Evolutionary conservation across 768 basidiomycete genomes (phyloP).

Genomic region (Mycena vitilis): DNA sequence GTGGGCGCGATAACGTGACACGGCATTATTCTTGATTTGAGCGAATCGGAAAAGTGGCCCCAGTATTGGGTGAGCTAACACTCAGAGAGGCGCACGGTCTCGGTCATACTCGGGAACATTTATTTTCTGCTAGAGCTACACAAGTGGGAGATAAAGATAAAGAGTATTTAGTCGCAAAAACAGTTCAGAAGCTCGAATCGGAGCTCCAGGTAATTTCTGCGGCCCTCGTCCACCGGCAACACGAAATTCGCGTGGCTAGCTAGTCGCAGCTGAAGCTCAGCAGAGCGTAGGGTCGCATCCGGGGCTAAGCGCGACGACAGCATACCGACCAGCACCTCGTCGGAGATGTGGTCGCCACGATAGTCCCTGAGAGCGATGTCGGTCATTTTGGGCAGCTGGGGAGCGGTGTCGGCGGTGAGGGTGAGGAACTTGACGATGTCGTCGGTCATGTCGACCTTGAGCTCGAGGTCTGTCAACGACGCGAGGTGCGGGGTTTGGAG

Average conservation of each 20-base stretch:
- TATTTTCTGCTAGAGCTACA: background rate
- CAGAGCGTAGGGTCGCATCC: background rate
- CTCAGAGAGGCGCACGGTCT: background rate
- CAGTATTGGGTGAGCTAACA: background rate
- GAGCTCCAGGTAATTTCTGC: constrained; percentile 10
- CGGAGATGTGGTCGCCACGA: constrained; percentile 28
- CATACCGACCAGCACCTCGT: constrained; percentile 15
- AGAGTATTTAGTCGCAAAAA: constrained; percentile 16
- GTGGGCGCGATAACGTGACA: constrained; percentile 20
- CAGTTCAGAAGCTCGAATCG: constrained; percentile 24
- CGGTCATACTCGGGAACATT: background rate
- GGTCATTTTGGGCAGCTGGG: constrained; percentile 18
- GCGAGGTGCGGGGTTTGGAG: constrained; percentile 23
- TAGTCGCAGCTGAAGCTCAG: constrained; percentile 24
- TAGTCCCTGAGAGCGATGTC: constrained; percentile 16
- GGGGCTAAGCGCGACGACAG: constrained; percentile 13
- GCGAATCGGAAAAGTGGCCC: background rate
- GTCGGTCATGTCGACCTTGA: constrained; percentile 28
- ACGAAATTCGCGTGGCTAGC: constrained; percentile 7
- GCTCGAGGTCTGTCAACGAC: constrained; percentile 22
- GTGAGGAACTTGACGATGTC: constrained; percentile 23
- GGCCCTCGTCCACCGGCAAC: background rate
- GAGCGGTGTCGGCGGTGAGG: background rate
- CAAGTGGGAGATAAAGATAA: background rate
- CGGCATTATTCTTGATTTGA: background rate